Base-by-base conservation (phyloP, 2,329 filamentous ascomycete genomes). In the Shiraia sp. region DNA sequence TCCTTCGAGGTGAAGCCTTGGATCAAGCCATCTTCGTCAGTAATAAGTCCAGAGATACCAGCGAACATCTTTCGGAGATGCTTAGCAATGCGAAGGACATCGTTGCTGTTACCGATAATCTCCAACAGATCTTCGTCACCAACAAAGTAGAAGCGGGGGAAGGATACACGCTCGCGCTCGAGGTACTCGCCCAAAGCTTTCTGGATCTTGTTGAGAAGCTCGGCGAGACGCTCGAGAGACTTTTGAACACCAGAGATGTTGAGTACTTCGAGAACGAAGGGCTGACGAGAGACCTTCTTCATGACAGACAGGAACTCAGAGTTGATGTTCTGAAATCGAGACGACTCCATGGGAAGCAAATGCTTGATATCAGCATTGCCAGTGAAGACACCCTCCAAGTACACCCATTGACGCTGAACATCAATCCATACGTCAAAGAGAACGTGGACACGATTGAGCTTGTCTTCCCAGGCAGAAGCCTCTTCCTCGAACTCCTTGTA, bases 1-100 rank as follows among this genome's bases (percentile, higher is more conserved):
- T 99, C 95, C 65, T 96, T 96, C 0, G 93, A 99, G 2, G 87
- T 93, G 60, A 97, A 92, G 6, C 90, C 92, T 17, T 87, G 86
- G 51, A 99, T 97, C 49, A 89, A 83, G 17, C 85, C 83, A 58
- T 96, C 88, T 40, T 97, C 90, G 54, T 95, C 90, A 77, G 96
- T 92, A 29, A 91, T 77, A 25, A 99, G 80, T 3, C 93, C 93
- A 4, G 87, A 92, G 33, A 99, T 79, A 49, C 93, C 93, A 51
- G 95, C 93, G 76, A 99, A 99, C 93, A 99, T 99, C 78, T 99
- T 99, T 70, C 95, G 92, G 77, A 99, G 90, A 75, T 99, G 95
- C 70, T 99, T 99, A 28, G 93, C 90, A 55, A 99, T 95, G 40
- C 93, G 90, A 47, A 93, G 75, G 8, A 92, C 96, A 63, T 99